Base-by-base conservation (phyloP, 2,329 filamentous ascomycete genomes). In the Fusarium sp. region DNA sequence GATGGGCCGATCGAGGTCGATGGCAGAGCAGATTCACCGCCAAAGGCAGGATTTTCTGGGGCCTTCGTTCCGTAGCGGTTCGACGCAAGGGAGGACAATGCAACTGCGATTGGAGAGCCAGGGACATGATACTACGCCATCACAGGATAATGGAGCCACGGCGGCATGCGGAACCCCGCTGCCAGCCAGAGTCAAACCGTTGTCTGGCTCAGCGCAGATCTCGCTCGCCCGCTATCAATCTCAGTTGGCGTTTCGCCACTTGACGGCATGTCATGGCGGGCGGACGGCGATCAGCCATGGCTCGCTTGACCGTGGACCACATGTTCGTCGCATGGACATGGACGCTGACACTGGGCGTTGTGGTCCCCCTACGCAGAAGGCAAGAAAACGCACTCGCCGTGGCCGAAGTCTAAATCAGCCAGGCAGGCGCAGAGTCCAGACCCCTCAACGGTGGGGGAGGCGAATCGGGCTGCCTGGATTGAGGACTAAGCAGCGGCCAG, bases 21-120 rank as follows among this genome's bases (percentile, higher is more conserved):
- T 40, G 56, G 58, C 38, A 50, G 52, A 47, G 70, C 61, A 77
- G 62, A 76, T 78, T 76, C 76, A 78, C 76, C 76, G 76, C 75
- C 74, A 75, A 62, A 69, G 38, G 50, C 52, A 64, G 67, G 58
- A 64, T 67, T 67, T 37, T 62, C 62, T 57, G 64, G 58, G 68
- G 70, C 68, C 54, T 65, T 65, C 64, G 58, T 62, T 63, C 45
- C 66, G 75, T 58, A 73, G 72, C 64, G 67, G 58, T 65, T 68
- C 68, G 52, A 76, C 56, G 75, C 70, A 76, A 78, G 73, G 70
- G 71, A 76, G 60, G 67, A 57, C 37, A 67, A 64, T 74, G 71
- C 59, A 42, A 69, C 72, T 50, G 64, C 45, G 57, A 38, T 58
- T 52, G 47, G 47, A 52, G 50, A 38, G 45, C 63, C 37, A 56